Evolutionary conservation across 1,284 basidiomycete species (phyloP).

Genomic region (Microbotryum intermedium): DNA sequence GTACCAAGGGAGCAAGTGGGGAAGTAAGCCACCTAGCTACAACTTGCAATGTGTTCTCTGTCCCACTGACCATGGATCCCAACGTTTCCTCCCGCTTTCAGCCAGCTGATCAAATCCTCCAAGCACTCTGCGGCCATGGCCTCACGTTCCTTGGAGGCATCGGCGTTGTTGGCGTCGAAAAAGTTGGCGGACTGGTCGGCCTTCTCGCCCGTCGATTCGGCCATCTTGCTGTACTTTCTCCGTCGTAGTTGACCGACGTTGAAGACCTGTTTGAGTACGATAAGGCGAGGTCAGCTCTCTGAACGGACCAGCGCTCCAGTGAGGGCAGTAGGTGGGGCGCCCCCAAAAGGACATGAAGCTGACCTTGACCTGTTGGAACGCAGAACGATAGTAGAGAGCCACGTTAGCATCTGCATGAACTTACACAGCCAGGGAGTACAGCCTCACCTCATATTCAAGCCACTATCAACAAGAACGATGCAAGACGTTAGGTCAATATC

Average conservation of each 20-base stretch:
- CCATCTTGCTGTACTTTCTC: conserved; percentile 69
- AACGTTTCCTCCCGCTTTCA: conserved; percentile 83
- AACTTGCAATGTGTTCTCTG: too few relatives aligned
- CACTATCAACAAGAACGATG: conserved; percentile 51
- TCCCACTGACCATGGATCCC: conserved; percentile 76
- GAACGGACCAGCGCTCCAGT: background rate
- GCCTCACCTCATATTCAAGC: conserved; percentile 96
- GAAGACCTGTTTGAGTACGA: conserved; percentile 59
- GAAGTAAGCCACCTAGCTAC: background rate
- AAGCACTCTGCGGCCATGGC: conserved; percentile 82
- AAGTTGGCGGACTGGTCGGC: conserved; percentile 87
- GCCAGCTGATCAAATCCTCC: conserved; percentile 89
- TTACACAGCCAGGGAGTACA: background rate
- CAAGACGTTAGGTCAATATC: background rate
- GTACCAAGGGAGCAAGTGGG: background rate
- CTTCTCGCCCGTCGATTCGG: conserved; percentile 61
- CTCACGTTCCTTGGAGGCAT: conserved; percentile 71
- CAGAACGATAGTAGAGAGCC: background rate
- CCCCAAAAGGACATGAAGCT: background rate
- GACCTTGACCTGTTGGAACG: conserved; percentile 22
- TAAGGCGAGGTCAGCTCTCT: background rate
- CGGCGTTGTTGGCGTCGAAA: conserved; percentile 79
- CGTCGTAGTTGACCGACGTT: conserved; percentile 94
- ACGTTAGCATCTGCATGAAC: background rate
- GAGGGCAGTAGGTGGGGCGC: background rate